Base-by-base conservation (phyloP, 176 grass and related monocot genomes). In the Neostapfia colusana region DNA sequence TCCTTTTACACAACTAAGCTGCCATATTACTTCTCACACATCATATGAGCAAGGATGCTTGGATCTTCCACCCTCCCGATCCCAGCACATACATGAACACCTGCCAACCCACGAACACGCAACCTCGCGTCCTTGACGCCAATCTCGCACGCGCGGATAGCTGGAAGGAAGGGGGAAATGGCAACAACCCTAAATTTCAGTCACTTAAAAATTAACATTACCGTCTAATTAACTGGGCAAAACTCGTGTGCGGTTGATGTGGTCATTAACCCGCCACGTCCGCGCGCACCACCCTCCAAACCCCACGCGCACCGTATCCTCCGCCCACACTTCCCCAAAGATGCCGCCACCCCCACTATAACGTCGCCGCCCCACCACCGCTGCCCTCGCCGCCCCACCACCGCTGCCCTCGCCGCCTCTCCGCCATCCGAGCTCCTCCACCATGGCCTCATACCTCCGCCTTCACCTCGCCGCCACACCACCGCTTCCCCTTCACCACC, bases 401-500 rank as follows among this genome's bases (percentile, higher is more conserved):
- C 74, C 3, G 23, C 55, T 9, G 31, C 1, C 20, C 51, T 18
- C 21, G 26, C 54, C 8, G 13, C 55, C 56, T 13, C 17, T 10
- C 26, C 67, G 12, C n/a, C 43, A 6, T 17, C 35, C 4, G n/a
- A n/a, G 2, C 25, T 27, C 15, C 28, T 5, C 69, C 81, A 78
- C 61, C 76, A 78, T 88, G 86, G 89, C 85, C 2, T 83, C 85
- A 59, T 77, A 87, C 62, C 78, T 90, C 63, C 81, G 72, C 78
- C 72, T 89, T 82, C 66, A 58, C 75, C 76, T 82, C 18, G 71
- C 87, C 42, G 69, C 81, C 77, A 26, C 81, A 31, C 86, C 81
- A 7, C 70, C 62, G 21, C 51, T 31, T 25, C 27, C 64, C 21
- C 38, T 23, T 38, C 74, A 2, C 39, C 79, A 34, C 9, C 78